These are phyloP conservation scores for Trichophaea hybrida DNA, from an alignment of 2,329 filamentous ascomycete species.

Conservation along the genomic window DNA sequence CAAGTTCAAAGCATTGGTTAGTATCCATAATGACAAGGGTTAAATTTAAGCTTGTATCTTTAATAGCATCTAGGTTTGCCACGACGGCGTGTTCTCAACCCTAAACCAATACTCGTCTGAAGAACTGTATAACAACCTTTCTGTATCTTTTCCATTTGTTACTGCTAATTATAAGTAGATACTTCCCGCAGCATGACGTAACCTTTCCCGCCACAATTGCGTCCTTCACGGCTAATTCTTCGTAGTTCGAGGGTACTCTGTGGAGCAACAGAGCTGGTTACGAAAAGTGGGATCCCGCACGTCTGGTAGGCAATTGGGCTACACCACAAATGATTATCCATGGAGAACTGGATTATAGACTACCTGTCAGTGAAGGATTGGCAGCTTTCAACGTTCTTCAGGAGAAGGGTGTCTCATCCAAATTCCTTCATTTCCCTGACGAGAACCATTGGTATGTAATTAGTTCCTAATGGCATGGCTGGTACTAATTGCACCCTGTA, in stretches of 20 bases:
- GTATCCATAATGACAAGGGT: background rate
- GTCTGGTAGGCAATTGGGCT: conserved; percentile 53
- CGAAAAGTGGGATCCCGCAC: conserved; percentile 55
- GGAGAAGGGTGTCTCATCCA: conserved; percentile 56
- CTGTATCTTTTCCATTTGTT: no score
- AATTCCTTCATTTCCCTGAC: conserved; percentile 67
- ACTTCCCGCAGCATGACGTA: conserved; percentile 56
- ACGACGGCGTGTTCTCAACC: conserved; percentile 72
- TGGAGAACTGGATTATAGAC: conserved; percentile 74
- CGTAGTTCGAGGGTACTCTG: conserved; percentile 36
- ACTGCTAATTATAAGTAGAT: conserved; percentile 27
- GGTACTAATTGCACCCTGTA: background rate
- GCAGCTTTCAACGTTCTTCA: conserved; percentile 78
- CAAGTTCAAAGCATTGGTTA: conserved; percentile 70
- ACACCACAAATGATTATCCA: conserved; percentile 87
- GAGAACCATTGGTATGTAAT: conserved; percentile 50
- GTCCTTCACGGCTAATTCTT: background rate
- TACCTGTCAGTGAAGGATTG: conserved; percentile 72
- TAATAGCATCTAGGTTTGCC: conserved; percentile 37
- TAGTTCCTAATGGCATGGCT: background rate
- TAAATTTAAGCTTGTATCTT: background rate
- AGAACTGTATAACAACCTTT: conserved; percentile 35
- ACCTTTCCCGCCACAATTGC: conserved; percentile 28
- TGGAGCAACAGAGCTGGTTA: conserved; percentile 47
- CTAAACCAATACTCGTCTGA: conserved; percentile 50